Evolutionary conservation across 257 asterid genomes (phyloP), one percentile per base, ranked within the genome.

Genomic region (Ligustrum vulgare): DNA sequence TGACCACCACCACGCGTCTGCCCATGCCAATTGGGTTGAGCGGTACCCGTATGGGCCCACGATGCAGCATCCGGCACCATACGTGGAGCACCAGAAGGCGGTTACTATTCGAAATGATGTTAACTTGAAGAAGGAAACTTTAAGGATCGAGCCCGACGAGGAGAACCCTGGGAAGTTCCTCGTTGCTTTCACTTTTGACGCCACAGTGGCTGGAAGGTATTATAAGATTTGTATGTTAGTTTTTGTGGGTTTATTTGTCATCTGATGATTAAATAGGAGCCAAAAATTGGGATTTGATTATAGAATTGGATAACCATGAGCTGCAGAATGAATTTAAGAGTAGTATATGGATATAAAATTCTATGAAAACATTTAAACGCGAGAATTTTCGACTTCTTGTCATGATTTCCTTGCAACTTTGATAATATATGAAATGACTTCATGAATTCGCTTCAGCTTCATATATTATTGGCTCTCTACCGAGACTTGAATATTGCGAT

Each of bases 21-120:
- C 89, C 74, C 93, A 86, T 72, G 81, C 87, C 49, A 83, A 82
- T 81, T 93, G 97, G 98, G 93, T 72, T 75, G 91, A 90, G 25
- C 77, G 97, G 75, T 88, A 89, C 76, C 90, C 98, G 0, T 91
- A 87, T 51, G 94, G 92, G 32, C 92, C 91, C 0, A 77, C 86
- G 95, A 77, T 90, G 87, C 97, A 77, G 41, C 77, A 90, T 0
- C 86, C 88, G 35, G 79, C 92, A 18, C 89, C 93, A 4, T 92
- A 85, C 70, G 97, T 95, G 75, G 99, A 95, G 87, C 98, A 95
- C 67, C 98, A 95, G 87, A 95, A 95, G 84, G 99, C 99, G 74
- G 97, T 95, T 28, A 95, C 98, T 66, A 95, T 95, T 70, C 77
- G 97, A 70, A 95, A 95, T 56, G 98, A 91, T 76, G 97, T 95